These are phyloP conservation scores for Flaveria bidentis DNA, from an alignment of 129 eudicot species.

Conservation along the genomic window DNA sequence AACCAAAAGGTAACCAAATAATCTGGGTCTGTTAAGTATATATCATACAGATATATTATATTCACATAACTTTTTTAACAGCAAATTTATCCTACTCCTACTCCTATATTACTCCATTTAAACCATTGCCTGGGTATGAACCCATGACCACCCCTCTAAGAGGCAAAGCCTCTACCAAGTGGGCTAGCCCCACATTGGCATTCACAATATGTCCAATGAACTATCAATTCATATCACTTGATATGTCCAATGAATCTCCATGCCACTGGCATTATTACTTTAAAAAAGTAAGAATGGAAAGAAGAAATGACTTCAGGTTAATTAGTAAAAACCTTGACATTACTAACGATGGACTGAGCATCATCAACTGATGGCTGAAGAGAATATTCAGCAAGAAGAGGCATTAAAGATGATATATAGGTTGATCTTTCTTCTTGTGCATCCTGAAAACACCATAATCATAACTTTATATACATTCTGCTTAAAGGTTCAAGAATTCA, in stretches of 20 bases:
- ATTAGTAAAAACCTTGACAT: constrained; percentile 65
- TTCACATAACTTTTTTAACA: background rate
- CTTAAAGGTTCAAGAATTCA: constrained; percentile 14
- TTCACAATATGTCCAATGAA: background rate
- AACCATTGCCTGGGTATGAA: no score
- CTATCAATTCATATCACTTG: constrained; percentile 1
- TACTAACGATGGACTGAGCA: constrained; percentile 85
- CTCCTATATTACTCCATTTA: no score
- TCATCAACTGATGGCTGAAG: constrained; percentile 79
- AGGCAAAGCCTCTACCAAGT: no score
- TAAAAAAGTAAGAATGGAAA: background rate
- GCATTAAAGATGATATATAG: constrained; percentile 74
- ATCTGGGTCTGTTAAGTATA: background rate
- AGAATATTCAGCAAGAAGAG: constrained; percentile 89
- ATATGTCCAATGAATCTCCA: background rate
- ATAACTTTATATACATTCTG: constrained; percentile 1
- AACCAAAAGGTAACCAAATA: background rate
- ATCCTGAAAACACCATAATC: constrained; percentile 54
- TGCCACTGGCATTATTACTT: background rate
- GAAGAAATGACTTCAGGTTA: background rate
- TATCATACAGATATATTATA: background rate
- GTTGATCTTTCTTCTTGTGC: constrained; percentile 89
- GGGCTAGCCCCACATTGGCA: no score
- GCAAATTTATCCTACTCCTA: no score
- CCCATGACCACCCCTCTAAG: no score